Evolutionary conservation across 2,329 filamentous ascomycete species (phyloP), one percentile per base, ranked within the genome.

Genomic region (Microsporum audouinii): DNA sequence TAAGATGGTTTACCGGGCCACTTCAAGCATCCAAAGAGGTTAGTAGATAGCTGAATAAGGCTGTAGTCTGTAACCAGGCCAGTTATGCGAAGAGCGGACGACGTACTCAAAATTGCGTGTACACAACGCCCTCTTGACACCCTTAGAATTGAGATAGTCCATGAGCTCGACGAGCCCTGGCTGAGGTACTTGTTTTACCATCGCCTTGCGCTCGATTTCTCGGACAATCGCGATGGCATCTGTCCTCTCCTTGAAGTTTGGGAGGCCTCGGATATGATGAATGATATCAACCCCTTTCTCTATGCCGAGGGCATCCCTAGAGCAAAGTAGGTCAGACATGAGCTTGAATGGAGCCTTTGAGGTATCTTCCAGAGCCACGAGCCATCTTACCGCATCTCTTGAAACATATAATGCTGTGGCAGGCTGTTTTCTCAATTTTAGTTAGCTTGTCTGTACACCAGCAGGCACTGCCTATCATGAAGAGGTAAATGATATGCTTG

Each of bases 321-420:
- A 49, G 45, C 3, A 27, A 33, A 55, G 53, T 33, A 36, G 38
- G 17, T 61, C 3, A 51, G 27, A 23, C 14, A 31, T 51, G 23
- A 33, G 23, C 8, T 51, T 33, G 2, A 29, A 51, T 29, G 12
- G 14, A 31, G 2, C 27, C 31, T 5, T 29, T 29, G 27, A 51
- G 23, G 27, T 31, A 47, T 2, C 4, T 7, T 31, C 14, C 31
- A 12, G 2, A 12, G 10, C 3, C 14, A 17, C 6, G 7, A 7
- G 31, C 27, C n/a, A 57, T 56, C 69, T 62, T 75, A 81, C 73
- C 84, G 87, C 92, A 99, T 97, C 70, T 95, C 82, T 23, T 76
- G 73, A 75, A 97, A 97, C 92, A 97, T 99, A 81, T 96, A 89
- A 67, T 88, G 94, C 75, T 97, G 92, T 0, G 92, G 92, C 62